Base-by-base conservation (phyloP, 2,329 filamentous ascomycete species). In the Pseudogymnoascus sp. region DNA sequence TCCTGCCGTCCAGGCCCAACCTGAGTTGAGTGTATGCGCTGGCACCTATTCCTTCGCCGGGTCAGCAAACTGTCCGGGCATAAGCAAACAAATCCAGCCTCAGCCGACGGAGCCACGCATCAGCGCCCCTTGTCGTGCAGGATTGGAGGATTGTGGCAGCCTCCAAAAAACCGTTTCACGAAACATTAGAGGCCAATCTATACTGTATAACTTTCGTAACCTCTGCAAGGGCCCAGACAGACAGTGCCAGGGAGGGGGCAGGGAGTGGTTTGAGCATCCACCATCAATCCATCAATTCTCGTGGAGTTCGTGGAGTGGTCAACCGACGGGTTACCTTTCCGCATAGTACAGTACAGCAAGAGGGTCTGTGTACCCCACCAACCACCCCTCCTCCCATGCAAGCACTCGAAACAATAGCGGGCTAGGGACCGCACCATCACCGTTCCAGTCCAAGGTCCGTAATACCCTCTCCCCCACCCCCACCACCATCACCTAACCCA, bases 11-110 rank as follows among this genome's bases (percentile, higher is more conserved):
- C 21, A 14, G 42, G 42, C 45, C 45, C 45, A 54, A 54, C 45
- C 40, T 29, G 23, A 29, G 36, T 39, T 6, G 6, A 5, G 14
- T 3, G 45, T 29, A 29, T 54, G 45, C 45, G 45, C 45, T 54
- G 45, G 45, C 45, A 54, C 23, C 40, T 29, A 3, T 54, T 16
- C 14, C 23, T n/a, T 26, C 12, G 23, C 45, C 45, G 45, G 40
- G 45, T 54, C 45, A 54, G 45, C 45, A 54, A 29, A 54, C 29
- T 31, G 23, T 11, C 23, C 45, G 23, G 3, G 10, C 42, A 47
- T 47, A 47, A 47, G 42, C 42, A 47, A 51, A 51, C 45, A 51
- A 26, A 51, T 47, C 23, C 45, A 51, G 45, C 45, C 45, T 51
- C 45, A 14, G 23, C 40, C 10, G 23, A 54, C 6, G 45, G 45